Evolutionary conservation across 768 basidiomycete species (phyloP).

Genomic region (Tubosaeta brunneosetosa): DNA sequence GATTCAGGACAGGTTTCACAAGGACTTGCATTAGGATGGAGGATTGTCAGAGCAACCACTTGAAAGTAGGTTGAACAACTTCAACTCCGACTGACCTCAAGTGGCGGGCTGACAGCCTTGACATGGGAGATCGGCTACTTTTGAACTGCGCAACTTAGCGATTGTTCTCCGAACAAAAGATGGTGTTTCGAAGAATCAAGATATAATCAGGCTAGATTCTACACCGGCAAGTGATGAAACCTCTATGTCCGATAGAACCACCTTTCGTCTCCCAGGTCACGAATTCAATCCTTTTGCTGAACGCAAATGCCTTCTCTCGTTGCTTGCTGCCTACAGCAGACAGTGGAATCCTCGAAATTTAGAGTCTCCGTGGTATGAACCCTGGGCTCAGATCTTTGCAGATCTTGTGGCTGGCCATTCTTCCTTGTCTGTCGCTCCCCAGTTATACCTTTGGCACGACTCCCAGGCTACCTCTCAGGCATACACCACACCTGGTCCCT

Average conservation of each 20-base stretch:
- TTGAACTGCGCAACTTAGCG: no score
- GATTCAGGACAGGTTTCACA: neutral
- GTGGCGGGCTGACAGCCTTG: no score
- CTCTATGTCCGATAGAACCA: neutral
- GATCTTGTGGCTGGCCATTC: neutral
- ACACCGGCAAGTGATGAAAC: no score
- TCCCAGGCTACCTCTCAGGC: neutral
- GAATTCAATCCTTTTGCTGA: neutral
- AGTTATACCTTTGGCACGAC: neutral
- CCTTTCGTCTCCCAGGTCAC: neutral
- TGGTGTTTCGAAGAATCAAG: no score
- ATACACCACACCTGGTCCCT: neutral
- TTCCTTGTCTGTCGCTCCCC: neutral
- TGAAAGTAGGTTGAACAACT: no score
- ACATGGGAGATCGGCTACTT: no score
- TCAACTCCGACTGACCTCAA: no score
- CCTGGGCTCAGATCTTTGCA: neutral
- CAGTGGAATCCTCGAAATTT: neutral
- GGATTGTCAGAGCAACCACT: no score
- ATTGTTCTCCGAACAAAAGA: no score
- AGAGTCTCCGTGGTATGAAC: neutral
- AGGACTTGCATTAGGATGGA: neutral
- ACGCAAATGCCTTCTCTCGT: neutral
- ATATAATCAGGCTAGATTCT: no score
- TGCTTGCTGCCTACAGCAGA: neutral